Evolutionary conservation across 306 rosid genomes (phyloP), one percentile per base, ranked within the genome.

Genomic region (Cotoneaster glaucophyllus): DNA sequence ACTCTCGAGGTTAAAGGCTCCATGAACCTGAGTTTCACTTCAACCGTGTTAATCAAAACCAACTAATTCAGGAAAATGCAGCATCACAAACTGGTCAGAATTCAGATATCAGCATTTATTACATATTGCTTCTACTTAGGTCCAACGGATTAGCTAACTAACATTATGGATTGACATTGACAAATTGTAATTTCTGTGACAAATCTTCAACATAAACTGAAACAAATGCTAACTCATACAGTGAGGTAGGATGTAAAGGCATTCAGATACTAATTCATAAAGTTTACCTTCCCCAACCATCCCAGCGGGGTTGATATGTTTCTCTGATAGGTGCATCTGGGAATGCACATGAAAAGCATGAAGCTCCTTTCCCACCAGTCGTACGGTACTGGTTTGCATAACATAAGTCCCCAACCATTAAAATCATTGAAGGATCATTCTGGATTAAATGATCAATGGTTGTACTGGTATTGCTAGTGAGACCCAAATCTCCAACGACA

Each of bases 261-360:
- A 50, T 48, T 70, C 25, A 31, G 9, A 54, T 22, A n/a, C 39
- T 70, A 52, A 4, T 10, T 21, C 48, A 54, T 56, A 39, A 22
- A 53, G 65, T 25, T 86, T 86, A 94, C 98, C 98, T 91, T 86
- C 98, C 96, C 98, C 98, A 91, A 3, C 89, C 98, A 75, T 94
- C 98, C 97, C 98, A 94, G 37, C 97, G 93, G n/a, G 98, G 97
- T 78, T 94, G 98, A 80, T 83, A 91, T 0, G 94, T 83, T 87
- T 94, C 98, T 78, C 98, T 87, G 22, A 90, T 88, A 9, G 98
- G 97, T 29, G 94, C 94, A 80, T 90, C 86, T 1, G 97, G 98
- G 84, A 93, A 93, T 70, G 91, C 82, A 74, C 98, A 87, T 28
- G 93, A 83, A 84, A 64, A 93, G 80, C 98, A 90, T 7, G 93